Conservation (phyloP, 2,329 filamentous ascomycete genomes). For the Coniochaeta ligniaria region DNA sequence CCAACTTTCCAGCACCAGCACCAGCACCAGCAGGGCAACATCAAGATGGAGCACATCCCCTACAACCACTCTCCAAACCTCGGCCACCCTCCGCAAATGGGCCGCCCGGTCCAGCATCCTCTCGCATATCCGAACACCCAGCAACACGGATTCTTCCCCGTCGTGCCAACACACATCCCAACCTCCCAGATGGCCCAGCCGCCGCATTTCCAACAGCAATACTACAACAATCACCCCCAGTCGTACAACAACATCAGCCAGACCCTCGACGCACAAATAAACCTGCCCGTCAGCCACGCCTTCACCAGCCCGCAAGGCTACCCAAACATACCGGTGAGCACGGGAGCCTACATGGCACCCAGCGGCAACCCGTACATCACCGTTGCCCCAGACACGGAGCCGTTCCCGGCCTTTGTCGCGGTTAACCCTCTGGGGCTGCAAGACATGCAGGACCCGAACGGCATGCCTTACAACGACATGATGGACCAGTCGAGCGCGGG, state of each 20-base stretch:
- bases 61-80: background rate
- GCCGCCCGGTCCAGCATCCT: background rate
- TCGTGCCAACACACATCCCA: background rate
- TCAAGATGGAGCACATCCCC: conserved; percentile 7
- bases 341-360: conserved; percentile 16
- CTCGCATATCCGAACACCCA: conserved; percentile 6
- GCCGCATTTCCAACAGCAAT: conserved; percentile 8
- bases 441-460: conserved; percentile 13
- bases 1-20: conserved; percentile 1
- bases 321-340: conserved; percentile 22
- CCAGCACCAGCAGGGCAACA: conserved; percentile 5
- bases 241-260: conserved; percentile 10
- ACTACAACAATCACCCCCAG: conserved; percentile 5
- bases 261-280: conserved; percentile 12
- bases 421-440: conserved; percentile 33
- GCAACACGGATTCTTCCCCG: conserved; percentile 3
- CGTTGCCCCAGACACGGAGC: conserved; percentile 23
- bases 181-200: background rate
- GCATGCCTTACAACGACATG: conserved; percentile 24
- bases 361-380: conserved; percentile 21
- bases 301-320: conserved; percentile 16
- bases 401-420: conserved; percentile 27
- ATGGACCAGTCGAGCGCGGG: conserved; percentile 21
- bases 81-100: background rate
- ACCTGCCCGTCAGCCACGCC: conserved; percentile 5